A percentile compares a stretch with the other conserved stretches of the same genome.
phyloP scores from a whole-genome alignment of 2,329 filamentous ascomycete species.

The Calonectria pseudoturangicola region DNA sequence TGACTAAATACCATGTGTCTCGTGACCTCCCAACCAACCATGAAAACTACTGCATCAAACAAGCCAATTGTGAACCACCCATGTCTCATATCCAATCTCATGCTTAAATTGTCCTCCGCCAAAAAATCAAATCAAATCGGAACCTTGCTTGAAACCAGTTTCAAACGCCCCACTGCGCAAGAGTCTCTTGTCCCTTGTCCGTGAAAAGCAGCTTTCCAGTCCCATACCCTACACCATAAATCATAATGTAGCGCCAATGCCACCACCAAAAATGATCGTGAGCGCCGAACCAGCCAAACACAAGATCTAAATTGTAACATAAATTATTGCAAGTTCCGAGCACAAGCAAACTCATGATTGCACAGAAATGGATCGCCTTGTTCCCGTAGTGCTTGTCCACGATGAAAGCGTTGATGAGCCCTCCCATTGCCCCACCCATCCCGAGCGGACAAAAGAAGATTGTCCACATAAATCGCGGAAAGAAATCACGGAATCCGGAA shows the following conservation, averaged over 20 bases:
- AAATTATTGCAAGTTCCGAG: constrained; percentile 36
- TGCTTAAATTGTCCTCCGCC: too few relatives aligned
- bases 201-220: constrained; percentile 31
- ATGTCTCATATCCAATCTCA: too few relatives aligned
- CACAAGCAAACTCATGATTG: constrained; percentile 30
- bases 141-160: too few relatives aligned
- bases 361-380: constrained; percentile 34
- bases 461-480: constrained; percentile 35
- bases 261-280: constrained; percentile 42
- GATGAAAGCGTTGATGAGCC: constrained; percentile 28
- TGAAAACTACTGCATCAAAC: too few relatives aligned
- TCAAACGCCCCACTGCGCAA: constrained; percentile 18
- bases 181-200: constrained; percentile 20
- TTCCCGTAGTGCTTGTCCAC: constrained; percentile 32
- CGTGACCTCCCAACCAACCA: too few relatives aligned
- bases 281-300: constrained; percentile 39
- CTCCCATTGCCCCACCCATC: constrained; percentile 33
- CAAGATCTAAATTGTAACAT: constrained; percentile 38
- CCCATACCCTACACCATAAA: constrained; percentile 34
- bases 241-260: constrained; percentile 35
- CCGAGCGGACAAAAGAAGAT: constrained; percentile 35
- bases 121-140: too few relatives aligned
- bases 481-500: constrained; percentile 26
- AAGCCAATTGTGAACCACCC: too few relatives aligned
- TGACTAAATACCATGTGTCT: too few relatives aligned